Evolutionary conservation across 768 basidiomycete species (phyloP), one percentile per base, ranked within the genome.

Genomic region (Leccinum subtestaceum): DNA sequence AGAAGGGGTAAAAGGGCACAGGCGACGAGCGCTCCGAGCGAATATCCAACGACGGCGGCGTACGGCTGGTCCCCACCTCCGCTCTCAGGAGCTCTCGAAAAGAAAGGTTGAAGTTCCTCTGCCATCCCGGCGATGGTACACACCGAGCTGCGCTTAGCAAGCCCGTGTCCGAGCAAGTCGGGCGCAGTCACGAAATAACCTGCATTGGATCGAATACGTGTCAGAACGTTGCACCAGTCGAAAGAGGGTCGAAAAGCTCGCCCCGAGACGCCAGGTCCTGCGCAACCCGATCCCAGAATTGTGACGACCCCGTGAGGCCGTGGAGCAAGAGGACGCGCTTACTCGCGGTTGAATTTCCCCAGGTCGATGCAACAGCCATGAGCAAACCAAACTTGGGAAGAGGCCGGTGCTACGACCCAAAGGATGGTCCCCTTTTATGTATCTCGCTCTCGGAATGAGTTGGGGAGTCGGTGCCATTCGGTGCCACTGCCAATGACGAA

Each of bases 101-200:
- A 29, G 1, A 65, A 25, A 1, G 62, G 65, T 0, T 5, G 32
- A n/a, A 66, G 62, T 34, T 63, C 67, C 4, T 61, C 32, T 15
- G 17, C 57, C 25, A 70, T 11, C 7, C 58, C 57, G 5, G 38
- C 25, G 11, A 70, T 29, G 40, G 66, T 60, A 46, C 62, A 68
- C 15, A 58, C 57, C 1, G 65, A 50, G 9, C 32, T 7, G 15
- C 55, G 60, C 9, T 40, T 47, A 11, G 61, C 56, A 15, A 19
- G 25, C 1, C 62, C 67, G 19, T 71, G 71, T 9, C 65, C 66
- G 21, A 70, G 63, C 2, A 66, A 31, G 45, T 66, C 66, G 5
- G 70, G 70, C n/a, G 67, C 70, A 0, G 31, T 58, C 40, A 70
- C 67, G 19, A 63, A 59, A 25, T 63, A 70, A 31, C 67, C 72